A percentile compares a stretch with the other conserved stretches of the same genome.
These are phyloP conservation scores for Lathyrus tuberosus DNA, from an alignment of 306 rosid genomes.

Conservation along the genomic window DNA sequence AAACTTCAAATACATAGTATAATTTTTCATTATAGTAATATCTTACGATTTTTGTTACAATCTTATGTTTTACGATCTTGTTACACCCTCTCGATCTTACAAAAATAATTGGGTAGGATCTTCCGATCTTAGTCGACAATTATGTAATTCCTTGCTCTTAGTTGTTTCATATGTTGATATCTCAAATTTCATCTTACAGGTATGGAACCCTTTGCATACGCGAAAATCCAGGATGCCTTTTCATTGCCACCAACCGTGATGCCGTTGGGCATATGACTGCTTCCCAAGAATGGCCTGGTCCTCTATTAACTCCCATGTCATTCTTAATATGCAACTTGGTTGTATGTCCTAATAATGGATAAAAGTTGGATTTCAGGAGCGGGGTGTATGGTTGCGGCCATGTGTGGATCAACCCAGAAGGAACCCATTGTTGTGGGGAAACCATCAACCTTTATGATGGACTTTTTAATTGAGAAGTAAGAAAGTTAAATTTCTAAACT, in stretches of 20 bases:
- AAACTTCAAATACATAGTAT: no score
- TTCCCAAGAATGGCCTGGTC: constrained; percentile 92
- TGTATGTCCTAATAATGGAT: constrained; percentile 35
- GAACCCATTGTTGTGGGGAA: constrained; percentile 92
- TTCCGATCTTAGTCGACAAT: constrained; percentile 19
- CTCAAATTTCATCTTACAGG: constrained; percentile 49
- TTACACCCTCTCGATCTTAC: no score
- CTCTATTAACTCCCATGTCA: constrained; percentile 34
- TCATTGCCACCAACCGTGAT: constrained; percentile 92
- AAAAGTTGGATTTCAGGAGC: constrained; percentile 68
- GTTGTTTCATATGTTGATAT: constrained; percentile 28
- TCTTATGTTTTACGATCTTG: no score
- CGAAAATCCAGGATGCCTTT: constrained; percentile 96
- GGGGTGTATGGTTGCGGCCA: constrained; percentile 92
- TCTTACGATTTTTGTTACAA: no score
- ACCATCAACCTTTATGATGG: constrained; percentile 93
- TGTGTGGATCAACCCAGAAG: constrained; percentile 92
- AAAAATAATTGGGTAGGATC: no score
- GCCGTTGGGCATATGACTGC: constrained; percentile 82
- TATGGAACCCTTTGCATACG: constrained; percentile 95
- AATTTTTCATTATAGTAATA: no score
- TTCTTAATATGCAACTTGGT: constrained; percentile 30
- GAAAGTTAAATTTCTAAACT: constrained; percentile 36
- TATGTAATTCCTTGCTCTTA: constrained; percentile 14
- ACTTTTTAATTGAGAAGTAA: constrained; percentile 75